A percentile compares a stretch with the other conserved stretches of the same genome.
phyloP scores from a whole-genome alignment of 345 rosid genomes.

The Gossypium arboreum region DNA sequence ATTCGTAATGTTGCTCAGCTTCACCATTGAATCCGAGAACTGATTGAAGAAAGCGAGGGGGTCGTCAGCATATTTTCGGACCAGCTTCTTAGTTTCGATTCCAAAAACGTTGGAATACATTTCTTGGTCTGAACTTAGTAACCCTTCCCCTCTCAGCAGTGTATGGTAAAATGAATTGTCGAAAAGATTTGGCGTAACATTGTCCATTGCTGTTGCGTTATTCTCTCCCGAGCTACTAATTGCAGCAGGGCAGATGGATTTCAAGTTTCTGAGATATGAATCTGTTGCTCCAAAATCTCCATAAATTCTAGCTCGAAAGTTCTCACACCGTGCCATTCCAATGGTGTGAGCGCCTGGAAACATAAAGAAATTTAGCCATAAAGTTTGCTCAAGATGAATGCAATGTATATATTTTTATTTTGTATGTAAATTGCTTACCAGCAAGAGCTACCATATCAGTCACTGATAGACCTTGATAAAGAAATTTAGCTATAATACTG shows the following conservation, averaged over 20 bases:
- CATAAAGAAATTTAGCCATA: too few species aligned
- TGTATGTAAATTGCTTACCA: slow-evolving; percentile 34
- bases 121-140: slow-evolving; percentile 79
- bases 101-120: slow-evolving; percentile 61
- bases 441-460: slow-evolving; percentile 78
- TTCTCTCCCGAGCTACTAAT: slow-evolving; percentile 45
- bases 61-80: slow-evolving; percentile 57
- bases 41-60: slow-evolving; percentile 65
- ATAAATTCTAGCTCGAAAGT: neutral
- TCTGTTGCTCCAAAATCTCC: slow-evolving; percentile 48
- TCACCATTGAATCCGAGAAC: slow-evolving; percentile 80
- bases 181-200: slow-evolving; percentile 60
- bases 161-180: slow-evolving; percentile 65
- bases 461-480: slow-evolving; percentile 68
- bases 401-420: too few species aligned
- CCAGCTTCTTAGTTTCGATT: slow-evolving; percentile 54
- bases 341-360: neutral
- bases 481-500: slow-evolving; percentile 59
- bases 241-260: slow-evolving; percentile 54
- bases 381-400: too few species aligned
- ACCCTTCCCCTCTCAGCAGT: slow-evolving; percentile 63
- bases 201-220: slow-evolving; percentile 62
- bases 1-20: slow-evolving; percentile 74
- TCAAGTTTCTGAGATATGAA: slow-evolving; percentile 35
- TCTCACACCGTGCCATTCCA: neutral